These are phyloP conservation scores for Clohesyomyces aquaticus DNA, from an alignment of 495 filamentous ascomycete genomes.

Conservation along the genomic window DNA sequence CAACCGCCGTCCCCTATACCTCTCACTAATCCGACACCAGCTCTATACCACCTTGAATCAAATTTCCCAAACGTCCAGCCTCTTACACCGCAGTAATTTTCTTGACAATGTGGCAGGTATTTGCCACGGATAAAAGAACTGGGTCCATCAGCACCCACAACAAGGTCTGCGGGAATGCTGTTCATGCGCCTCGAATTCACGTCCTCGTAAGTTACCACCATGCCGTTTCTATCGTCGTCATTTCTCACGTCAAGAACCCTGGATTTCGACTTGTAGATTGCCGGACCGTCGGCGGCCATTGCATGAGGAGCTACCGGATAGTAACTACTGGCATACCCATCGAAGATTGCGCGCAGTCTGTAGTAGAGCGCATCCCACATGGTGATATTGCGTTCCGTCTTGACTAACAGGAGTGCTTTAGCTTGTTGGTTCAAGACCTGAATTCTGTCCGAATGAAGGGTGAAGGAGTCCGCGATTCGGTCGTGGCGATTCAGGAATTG, in stretches of 20 bases:
- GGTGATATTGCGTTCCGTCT: not conserved
- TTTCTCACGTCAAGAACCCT: not conserved
- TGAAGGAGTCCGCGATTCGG: not conserved
- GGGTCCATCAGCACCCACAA: not conserved
- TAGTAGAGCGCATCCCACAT: not conserved
- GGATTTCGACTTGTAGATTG: not conserved
- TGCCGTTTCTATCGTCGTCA: not conserved
- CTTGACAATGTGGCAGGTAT: no score
- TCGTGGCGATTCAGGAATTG: not conserved
- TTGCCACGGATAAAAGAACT: not conserved
- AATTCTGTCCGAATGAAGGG: not conserved
- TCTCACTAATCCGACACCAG: no score
- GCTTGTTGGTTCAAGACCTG: not conserved
- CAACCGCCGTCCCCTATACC: no score
- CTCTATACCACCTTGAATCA: no score
- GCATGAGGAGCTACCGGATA: not conserved
- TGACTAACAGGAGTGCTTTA: not conserved
- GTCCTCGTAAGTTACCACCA: not conserved
- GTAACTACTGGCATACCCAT: not conserved
- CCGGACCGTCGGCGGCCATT: not conserved
- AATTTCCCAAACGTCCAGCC: no score
- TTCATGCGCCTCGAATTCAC: not conserved
- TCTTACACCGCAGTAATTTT: no score
- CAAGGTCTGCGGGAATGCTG: not conserved
- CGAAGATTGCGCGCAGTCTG: not conserved